Evolutionary conservation across 1,284 basidiomycete genomes (phyloP).

Genomic region (Mycena citricolor): DNA sequence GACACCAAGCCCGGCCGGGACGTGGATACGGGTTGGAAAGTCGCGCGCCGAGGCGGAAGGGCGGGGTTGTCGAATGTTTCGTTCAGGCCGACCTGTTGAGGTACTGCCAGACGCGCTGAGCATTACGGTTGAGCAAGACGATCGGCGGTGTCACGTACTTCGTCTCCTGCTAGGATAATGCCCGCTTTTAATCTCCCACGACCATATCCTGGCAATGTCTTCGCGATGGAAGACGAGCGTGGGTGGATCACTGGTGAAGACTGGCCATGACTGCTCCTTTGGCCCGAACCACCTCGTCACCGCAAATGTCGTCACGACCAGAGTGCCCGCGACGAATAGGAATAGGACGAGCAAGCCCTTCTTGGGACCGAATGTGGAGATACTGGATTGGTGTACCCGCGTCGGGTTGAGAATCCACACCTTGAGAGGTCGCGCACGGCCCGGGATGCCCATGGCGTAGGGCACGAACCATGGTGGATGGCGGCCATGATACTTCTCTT

Average conservation of each 20-base stretch:
- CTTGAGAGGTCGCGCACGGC: constrained; percentile 45
- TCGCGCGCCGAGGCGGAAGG: constrained; percentile 48
- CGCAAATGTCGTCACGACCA: constrained; percentile 57
- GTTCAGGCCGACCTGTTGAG: constrained; percentile 65
- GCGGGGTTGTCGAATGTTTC: constrained; percentile 70
- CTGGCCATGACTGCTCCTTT: constrained; percentile 64
- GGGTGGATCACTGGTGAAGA: constrained; percentile 66
- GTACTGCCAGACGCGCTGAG: too few species aligned
- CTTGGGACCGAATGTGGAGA: constrained; percentile 59
- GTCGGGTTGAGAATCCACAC: constrained; percentile 58
- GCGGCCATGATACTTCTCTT: constrained; percentile 65
- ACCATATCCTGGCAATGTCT: constrained; percentile 86
- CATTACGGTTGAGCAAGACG: constrained; percentile 2
- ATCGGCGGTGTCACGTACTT: constrained; percentile 50
- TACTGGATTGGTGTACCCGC: constrained; percentile 55
- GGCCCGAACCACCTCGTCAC: constrained; percentile 58
- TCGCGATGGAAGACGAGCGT: constrained; percentile 77
- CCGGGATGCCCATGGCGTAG: constrained; percentile 61
- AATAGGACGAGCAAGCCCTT: constrained; percentile 50
- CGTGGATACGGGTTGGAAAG: constrained; percentile 45
- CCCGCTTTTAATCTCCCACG: constrained; percentile 89
- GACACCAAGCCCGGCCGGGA: constrained; percentile 40
- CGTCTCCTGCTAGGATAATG: constrained; percentile 82
- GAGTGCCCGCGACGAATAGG: constrained; percentile 47
- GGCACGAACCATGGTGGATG: constrained; percentile 56